A percentile compares a stretch with the other conserved stretches of the same genome.
phyloP scores from a whole-genome alignment of 805 yeast species.

The Schwanniomyces sp. region DNA sequence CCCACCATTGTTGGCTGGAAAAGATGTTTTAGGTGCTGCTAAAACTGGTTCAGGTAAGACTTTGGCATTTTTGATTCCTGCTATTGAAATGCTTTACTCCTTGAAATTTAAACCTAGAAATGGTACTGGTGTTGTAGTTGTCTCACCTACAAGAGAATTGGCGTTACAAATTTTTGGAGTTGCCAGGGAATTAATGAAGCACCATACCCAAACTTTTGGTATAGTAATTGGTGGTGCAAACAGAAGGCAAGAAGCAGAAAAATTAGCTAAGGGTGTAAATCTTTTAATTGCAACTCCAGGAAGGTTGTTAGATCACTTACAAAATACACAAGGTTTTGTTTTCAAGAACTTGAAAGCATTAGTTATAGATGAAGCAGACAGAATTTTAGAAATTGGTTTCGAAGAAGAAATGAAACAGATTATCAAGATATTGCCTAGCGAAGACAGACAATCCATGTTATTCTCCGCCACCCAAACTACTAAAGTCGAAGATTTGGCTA shows the following conservation, averaged over 20 bases:
- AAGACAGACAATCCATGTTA: conserved; percentile 92
- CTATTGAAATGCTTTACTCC: conserved; percentile 86
- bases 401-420: conserved; percentile 99
- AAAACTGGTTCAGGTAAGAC: conserved; percentile 99
- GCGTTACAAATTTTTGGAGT: conserved; percentile 98
- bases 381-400: conserved; percentile 96
- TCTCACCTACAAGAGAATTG: conserved; percentile 96
- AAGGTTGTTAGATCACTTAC: conserved; percentile 91
- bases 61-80: conserved; percentile 91
- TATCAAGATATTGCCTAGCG: conserved; percentile 87
- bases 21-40: conserved; percentile 99
- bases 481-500: conserved; percentile 95
- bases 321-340: conserved; percentile 90
- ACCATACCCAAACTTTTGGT: conserved; percentile 91
- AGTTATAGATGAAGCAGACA: conserved; percentile 96
- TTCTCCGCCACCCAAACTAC: conserved; percentile 99
- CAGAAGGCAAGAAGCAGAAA: conserved; percentile 96
- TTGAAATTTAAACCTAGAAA: conserved; percentile 95
- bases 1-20: conserved; percentile 94
- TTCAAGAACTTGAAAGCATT: conserved; percentile 93
- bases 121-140: conserved; percentile 95
- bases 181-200: conserved; percentile 88
- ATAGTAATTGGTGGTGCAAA: conserved; percentile 98
- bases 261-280: conserved; percentile 90
- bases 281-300: conserved; percentile 97